Percentiles rank a stretch among this genome's conserved stretches.
These are phyloP conservation scores for Solanum virginianum DNA, from an alignment of 257 asterid species.

Conservation along the genomic window DNA sequence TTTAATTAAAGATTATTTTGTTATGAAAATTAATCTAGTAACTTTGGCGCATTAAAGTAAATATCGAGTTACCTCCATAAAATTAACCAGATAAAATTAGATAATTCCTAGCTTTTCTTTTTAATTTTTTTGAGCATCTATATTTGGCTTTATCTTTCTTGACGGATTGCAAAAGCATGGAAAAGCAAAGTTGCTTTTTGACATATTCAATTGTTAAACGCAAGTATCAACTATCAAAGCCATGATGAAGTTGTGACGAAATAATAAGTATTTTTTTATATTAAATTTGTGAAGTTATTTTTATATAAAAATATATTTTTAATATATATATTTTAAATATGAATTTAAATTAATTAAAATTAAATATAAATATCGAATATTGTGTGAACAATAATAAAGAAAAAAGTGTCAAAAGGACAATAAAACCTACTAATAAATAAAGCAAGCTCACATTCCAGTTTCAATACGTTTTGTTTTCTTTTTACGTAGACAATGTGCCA, in stretches of 20 bases:
- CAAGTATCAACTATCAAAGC: background rate
- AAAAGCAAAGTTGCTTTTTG: background rate
- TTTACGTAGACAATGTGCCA: background rate
- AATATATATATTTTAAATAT: background rate
- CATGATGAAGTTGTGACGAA: fast-evolving
- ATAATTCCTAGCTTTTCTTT: no score
- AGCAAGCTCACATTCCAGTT: background rate
- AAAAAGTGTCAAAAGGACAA: background rate
- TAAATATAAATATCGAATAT: background rate
- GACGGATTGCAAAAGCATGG: background rate
- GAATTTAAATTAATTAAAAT: background rate
- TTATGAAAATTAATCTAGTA: background rate
- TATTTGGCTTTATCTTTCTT: background rate
- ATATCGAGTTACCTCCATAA: background rate
- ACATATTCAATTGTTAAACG: background rate
- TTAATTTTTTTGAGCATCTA: background rate
- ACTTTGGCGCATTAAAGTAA: background rate
- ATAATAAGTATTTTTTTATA: background rate
- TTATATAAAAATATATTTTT: fast-evolving
- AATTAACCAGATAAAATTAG: background rate
- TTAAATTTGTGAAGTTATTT: background rate
- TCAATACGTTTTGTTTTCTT: background rate
- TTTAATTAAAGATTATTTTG: background rate
- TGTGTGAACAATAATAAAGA: background rate
- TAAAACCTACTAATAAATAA: background rate